Evolutionary conservation across 768 basidiomycete species (phyloP).

Genomic region (Pisolithus sp.): DNA sequence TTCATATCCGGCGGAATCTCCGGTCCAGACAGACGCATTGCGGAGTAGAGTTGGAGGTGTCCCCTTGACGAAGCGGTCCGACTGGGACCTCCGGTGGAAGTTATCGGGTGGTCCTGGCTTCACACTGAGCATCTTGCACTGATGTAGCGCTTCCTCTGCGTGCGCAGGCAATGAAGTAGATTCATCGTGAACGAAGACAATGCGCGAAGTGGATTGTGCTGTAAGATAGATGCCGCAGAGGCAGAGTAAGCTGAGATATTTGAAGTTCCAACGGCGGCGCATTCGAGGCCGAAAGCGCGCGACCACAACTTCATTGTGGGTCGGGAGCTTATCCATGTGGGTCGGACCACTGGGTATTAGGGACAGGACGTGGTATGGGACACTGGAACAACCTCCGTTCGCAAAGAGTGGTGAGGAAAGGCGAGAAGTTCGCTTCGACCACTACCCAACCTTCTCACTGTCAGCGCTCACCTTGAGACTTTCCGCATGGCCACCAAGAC

Average conservation of each 20-base stretch:
- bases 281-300: background rate
- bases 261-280: too few relatives aligned
- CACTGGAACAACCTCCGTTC: too few relatives aligned
- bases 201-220: too few relatives aligned
- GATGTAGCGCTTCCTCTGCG: constrained; percentile 24
- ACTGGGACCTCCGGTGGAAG: constrained; percentile 43
- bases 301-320: background rate
- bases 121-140: constrained; percentile 41
- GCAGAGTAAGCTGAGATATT: too few relatives aligned
- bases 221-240: too few relatives aligned
- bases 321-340: background rate
- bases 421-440: too few relatives aligned
- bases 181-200: too few relatives aligned
- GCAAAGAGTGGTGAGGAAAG: too few relatives aligned
- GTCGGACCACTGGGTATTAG: too few relatives aligned
- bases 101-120: constrained; percentile 38
- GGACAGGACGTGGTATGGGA: too few relatives aligned
- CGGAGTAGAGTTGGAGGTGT: constrained; percentile 50
- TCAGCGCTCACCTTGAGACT: too few relatives aligned
- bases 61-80: constrained; percentile 51
- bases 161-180: constrained; percentile 6
- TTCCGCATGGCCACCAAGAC: background rate
- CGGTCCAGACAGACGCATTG: constrained; percentile 80
- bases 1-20: constrained; percentile 48
- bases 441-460: too few relatives aligned